Base-by-base conservation (phyloP, 345 rosid genomes). In the Kandelia obovata region DNA sequence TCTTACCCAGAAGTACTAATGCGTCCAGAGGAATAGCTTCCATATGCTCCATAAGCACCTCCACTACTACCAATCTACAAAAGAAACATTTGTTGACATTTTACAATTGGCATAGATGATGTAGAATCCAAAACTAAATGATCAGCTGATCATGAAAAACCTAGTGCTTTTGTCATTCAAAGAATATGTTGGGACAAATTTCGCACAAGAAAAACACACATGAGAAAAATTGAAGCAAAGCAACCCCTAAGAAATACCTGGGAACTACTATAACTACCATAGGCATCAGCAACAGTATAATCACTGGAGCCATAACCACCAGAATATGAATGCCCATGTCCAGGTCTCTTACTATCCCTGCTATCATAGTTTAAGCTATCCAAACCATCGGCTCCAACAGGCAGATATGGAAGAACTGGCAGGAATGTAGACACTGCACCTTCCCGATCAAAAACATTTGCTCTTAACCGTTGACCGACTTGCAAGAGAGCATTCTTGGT, bases 401-500 rank as follows among this genome's bases (percentile, higher is more conserved):
- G 92, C 72, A 90, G 87, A 73, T 92, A 95, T 2, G 97, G 97
- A 70, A 95, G 76, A 69, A 95, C 96, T 35, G 97, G 99, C 71
- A 95, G 73, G 64, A 88, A 70, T 53, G 93, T 68, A 74, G 99
- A 83, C 77, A 81, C 76, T 56, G 90, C 86, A 73, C 94, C 89
- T 80, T 95, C 98, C 79, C 92, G 77, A 60, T 92, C 98, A 81
- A 92, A 95, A 63, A 85, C 68, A 68, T 95, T 95, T 64, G 94
- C 96, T 74, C 99, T 90, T 71, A 95, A 78, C 59, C 98, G 85
- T 11, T 84, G 86, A 46, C 87, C 80, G 73, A 95, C 81, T 83
- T 90, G 96, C 59, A 90, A 67, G 32, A 95, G 94, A 78, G 99
- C 99, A 69, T 90, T 98, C 85, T 95, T 92, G 71, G 96, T 96